A percentile compares a stretch with the other conserved stretches of the same genome.
phyloP scores from a whole-genome alignment of 192 early-diverging fungal species.

The Linnemannia exigua region DNA sequence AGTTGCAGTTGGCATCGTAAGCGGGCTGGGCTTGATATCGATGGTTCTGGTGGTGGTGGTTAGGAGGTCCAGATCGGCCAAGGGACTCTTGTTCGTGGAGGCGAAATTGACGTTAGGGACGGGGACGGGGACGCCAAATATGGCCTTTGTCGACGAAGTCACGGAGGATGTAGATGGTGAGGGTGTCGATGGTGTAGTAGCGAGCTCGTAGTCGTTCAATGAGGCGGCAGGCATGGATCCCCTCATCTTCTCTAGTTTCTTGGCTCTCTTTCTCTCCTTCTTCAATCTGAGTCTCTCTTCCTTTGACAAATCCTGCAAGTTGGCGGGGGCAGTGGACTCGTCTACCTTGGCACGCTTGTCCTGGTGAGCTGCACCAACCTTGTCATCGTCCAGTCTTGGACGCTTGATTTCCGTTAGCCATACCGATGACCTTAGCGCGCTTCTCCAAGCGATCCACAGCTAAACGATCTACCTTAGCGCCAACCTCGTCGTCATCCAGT shows the following conservation, averaged over 20 bases:
- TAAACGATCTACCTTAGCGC: conserved; percentile 42
- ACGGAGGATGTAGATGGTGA: conserved; percentile 9
- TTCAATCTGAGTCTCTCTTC: conserved; percentile 38
- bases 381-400: conserved; percentile 27
- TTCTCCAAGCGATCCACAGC: conserved; percentile 30
- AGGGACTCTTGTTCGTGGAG: conserved; percentile 18
- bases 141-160: conserved; percentile 3
- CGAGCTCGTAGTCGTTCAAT: conserved; percentile 32
- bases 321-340: neutral
- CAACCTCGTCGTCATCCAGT: conserved; percentile 46
- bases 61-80: conserved; percentile 41
- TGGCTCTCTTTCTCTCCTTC: conserved; percentile 42
- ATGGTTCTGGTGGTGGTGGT: neutral
- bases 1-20: conserved; percentile 24
- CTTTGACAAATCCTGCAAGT: conserved; percentile 16
- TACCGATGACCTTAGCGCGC: conserved; percentile 14
- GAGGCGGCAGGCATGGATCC: neutral
- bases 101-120: neutral
- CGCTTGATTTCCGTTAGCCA: conserved; percentile 16
- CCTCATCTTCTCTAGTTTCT: conserved; percentile 27
- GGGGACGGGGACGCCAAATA: conserved; percentile 28
- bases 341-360: conserved; percentile 32
- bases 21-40: conserved; percentile 15
- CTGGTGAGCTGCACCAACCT: conserved; percentile 36
- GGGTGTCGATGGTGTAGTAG: neutral